Percentiles rank a stretch among this genome's conserved stretches.
Conservation (phyloP, 495 filamentous ascomycete species). For the Gamarada debralockiae region DNA sequence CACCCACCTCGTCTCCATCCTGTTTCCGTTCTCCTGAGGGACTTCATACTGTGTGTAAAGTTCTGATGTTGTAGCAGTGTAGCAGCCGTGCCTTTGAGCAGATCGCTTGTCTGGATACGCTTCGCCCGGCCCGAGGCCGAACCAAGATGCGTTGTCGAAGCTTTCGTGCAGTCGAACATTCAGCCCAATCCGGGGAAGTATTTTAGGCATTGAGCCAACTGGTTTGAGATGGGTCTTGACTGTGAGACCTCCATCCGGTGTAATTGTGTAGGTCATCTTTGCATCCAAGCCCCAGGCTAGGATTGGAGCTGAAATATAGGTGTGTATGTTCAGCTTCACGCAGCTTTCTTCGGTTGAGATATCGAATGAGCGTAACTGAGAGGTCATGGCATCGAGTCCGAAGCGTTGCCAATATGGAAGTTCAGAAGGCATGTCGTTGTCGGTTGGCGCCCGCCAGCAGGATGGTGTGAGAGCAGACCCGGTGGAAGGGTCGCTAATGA, state of each 20-base stretch:
- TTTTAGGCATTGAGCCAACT: constrained; percentile 37
- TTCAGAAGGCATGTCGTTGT: constrained; percentile 57
- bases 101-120: neutral
- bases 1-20: constrained; percentile 57
- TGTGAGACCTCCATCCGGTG: constrained; percentile 35
- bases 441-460: constrained; percentile 54
- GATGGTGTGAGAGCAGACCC: constrained; percentile 7
- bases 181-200: constrained; percentile 56
- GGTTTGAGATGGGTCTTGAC: constrained; percentile 40
- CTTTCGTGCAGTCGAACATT: constrained; percentile 31
- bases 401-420: constrained; percentile 36
- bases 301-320: constrained; percentile 39
- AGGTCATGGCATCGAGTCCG: constrained; percentile 29
- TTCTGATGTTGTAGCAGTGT: neutral
- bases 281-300: constrained; percentile 57
- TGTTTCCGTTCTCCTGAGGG: constrained; percentile 62
- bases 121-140: constrained; percentile 60
- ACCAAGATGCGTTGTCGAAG: constrained; percentile 46
- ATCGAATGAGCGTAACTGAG: constrained; percentile 29
- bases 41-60: constrained; percentile 48
- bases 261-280: constrained; percentile 49
- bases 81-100: constrained; percentile 41
- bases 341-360: constrained; percentile 36
- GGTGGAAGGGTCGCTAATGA: neutral
- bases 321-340: constrained; percentile 21